These are phyloP conservation scores for Penicillium lagena DNA, from an alignment of 495 filamentous ascomycete genomes.

Conservation along the genomic window DNA sequence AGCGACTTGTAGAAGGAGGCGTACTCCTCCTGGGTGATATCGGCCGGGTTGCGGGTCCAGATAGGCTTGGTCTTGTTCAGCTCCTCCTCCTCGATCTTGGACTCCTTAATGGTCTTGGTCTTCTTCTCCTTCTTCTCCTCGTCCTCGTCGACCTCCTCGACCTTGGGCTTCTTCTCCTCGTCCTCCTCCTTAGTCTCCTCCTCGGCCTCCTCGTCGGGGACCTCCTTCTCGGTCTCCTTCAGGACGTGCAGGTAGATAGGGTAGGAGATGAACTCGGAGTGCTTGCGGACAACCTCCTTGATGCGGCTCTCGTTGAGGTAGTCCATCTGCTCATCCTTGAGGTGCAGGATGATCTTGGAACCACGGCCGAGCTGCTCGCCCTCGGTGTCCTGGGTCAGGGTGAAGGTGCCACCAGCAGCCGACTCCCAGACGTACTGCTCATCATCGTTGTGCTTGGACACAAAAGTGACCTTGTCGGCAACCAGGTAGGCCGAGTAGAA, in stretches of 20 bases:
- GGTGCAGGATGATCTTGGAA: slow-evolving; percentile 94
- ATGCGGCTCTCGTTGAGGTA: slow-evolving; percentile 98
- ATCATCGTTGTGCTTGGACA: slow-evolving; percentile 99
- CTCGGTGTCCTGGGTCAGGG: slow-evolving; percentile 82
- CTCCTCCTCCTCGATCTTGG: slow-evolving; percentile 97
- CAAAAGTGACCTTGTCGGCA: slow-evolving; percentile 88
- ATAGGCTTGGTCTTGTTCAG: slow-evolving; percentile 99
- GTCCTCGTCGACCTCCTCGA: slow-evolving; percentile 71
- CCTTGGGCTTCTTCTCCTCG: slow-evolving; percentile 79
- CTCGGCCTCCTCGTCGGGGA: slow-evolving; percentile 94
- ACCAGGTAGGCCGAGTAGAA: slow-evolving; percentile 99
- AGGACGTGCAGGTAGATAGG: slow-evolving; percentile 98
- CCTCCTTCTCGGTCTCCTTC: slow-evolving; percentile 99
- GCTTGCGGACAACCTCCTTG: slow-evolving; percentile 99
- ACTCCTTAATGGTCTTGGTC: slow-evolving; percentile 99
- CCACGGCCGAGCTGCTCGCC: slow-evolving; percentile 87
- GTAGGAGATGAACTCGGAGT: slow-evolving; percentile 99
- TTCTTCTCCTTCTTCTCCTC: slow-evolving; percentile 87
- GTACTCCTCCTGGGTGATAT: slow-evolving; percentile 96
- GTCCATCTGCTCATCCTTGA: slow-evolving; percentile 98
- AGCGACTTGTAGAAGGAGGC: slow-evolving; percentile 99
- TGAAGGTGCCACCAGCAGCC: slow-evolving; percentile 94
- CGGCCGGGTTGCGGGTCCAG: slow-evolving; percentile 96
- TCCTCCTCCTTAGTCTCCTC: slow-evolving; percentile 68
- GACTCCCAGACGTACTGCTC: slow-evolving; percentile 99